phyloP scores from a whole-genome alignment of 2,329 filamentous ascomycete species.

The Dactylella cylindrospora region DNA sequence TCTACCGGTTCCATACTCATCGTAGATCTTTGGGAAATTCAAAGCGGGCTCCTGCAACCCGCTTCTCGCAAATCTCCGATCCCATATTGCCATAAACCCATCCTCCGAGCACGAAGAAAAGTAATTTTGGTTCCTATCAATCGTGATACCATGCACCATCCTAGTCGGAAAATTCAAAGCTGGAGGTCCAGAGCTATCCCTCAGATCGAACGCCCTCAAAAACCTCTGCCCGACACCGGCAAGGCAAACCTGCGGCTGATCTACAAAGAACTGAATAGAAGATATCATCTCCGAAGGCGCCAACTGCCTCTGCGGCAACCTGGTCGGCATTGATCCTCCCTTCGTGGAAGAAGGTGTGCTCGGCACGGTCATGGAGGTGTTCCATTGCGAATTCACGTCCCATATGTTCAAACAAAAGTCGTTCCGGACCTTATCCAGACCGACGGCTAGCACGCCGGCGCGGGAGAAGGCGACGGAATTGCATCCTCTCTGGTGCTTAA shows the following conservation, averaged over 20 bases:
- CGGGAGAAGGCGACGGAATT: constrained; percentile 80
- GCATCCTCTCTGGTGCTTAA: constrained; percentile 75
- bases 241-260: constrained; percentile 72
- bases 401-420: constrained; percentile 81
- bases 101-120: constrained; percentile 71
- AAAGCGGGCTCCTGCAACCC: constrained; percentile 44
- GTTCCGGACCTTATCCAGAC: constrained; percentile 76
- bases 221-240: constrained; percentile 74
- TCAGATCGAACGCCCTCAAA: constrained; percentile 73
- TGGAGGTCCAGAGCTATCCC: constrained; percentile 63
- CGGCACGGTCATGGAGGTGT: constrained; percentile 53
- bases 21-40: constrained; percentile 43
- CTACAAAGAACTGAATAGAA: constrained; percentile 78
- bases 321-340: constrained; percentile 18
- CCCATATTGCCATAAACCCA: constrained; percentile 48
- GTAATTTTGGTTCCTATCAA: constrained; percentile 79
- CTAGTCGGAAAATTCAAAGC: constrained; percentile 54
- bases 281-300: constrained; percentile 71
- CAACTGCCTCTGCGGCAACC: constrained; percentile 58
- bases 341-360: constrained; percentile 51
- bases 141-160: constrained; percentile 64
- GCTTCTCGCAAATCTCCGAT: constrained; percentile 45
- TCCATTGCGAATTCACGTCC: constrained; percentile 67
- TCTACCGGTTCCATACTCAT: constrained; percentile 40
- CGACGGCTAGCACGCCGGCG: constrained; percentile 71